Evolutionary conservation across 2,329 filamentous ascomycete genomes (phyloP), one percentile per base, ranked within the genome.

Genomic region (Immersiporthe knoxdaviesiana): DNA sequence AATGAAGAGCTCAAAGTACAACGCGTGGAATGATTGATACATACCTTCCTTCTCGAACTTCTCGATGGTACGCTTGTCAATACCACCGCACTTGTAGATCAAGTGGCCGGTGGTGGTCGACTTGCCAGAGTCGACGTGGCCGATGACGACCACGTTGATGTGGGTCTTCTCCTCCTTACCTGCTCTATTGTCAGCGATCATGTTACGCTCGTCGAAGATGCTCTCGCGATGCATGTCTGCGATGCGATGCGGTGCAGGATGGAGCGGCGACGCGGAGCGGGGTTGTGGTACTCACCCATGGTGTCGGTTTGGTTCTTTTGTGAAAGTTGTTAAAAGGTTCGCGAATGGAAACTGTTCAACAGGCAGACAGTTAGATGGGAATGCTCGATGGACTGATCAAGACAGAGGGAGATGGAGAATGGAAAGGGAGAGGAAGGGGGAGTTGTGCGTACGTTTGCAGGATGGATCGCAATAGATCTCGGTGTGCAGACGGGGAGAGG

Each of bases 1-100:
- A 4, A n/a, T 8, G 32, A 47, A 37, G 39, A 30, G 21, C 10
- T 44, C 5, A 12, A 27, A 27, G 18, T n/a, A 24, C 21, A 24
- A 54, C 32, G 32, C 8, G 12, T 2, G 3, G 24, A 10, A 10
- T 52, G 59, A 10, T 66, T 37, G 56, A 67, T 71, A 82, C 90
- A 83, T 85, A 97, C 94, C 93, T 60, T 71, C 69, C 69, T 99
- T 99, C 94, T 99, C 96, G 91, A 99, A 99, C 92, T 99, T 99
- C 92, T 99, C 96, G 84, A 99, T 99, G 85, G 95, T 98, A 94
- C 96, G 95, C 90, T 95, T 94, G 93, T 99, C 96, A 83, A 98
- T 99, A 93, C 96, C 96, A 92, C 96, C 96, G 90, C 96, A 98
- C 92, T 99, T 95, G 94, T 98, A 98, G 92, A 99, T 98, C 91